Conservation (phyloP, 495 filamentous ascomycete species). For the Baudoinia panamericana region DNA sequence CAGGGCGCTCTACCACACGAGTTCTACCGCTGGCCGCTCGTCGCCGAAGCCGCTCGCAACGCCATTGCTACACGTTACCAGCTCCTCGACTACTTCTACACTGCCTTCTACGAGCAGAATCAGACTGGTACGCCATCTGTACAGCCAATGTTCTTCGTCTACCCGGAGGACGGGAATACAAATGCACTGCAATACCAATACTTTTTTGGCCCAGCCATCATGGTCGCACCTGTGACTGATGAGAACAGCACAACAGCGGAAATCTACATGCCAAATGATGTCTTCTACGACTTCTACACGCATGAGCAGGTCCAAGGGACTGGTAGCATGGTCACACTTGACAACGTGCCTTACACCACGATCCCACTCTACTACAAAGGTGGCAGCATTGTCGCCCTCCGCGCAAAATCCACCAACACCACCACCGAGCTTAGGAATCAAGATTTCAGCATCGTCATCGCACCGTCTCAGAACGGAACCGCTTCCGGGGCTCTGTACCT, state of each 20-base stretch:
- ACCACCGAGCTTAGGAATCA: slow-evolving; percentile 53
- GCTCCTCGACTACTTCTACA: slow-evolving; percentile 75
- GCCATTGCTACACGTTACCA: slow-evolving; percentile 64
- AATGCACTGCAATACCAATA: slow-evolving; percentile 53
- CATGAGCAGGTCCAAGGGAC: slow-evolving; percentile 42
- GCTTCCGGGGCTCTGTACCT: slow-evolving; percentile 42
- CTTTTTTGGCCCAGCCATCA: slow-evolving; percentile 57
- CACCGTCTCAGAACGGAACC: slow-evolving; percentile 39
- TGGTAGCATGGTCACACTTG: slow-evolving; percentile 40
- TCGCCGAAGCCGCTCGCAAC: slow-evolving; percentile 52
- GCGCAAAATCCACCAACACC: slow-evolving; percentile 50
- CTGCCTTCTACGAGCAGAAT: slow-evolving; percentile 51
- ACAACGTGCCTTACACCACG: slow-evolving; percentile 43
- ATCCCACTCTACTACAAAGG: slow-evolving; percentile 65
- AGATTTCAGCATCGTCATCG: slow-evolving; percentile 58
- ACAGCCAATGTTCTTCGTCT: slow-evolving; percentile 57
- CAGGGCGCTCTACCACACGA: slow-evolving; percentile 46
- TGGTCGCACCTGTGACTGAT: slow-evolving; percentile 61
- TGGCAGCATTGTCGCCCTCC: slow-evolving; percentile 54
- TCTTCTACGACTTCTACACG: slow-evolving; percentile 71
- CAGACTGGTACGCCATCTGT: slow-evolving; percentile 56
- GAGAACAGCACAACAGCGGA: slow-evolving; percentile 49
- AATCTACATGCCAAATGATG: slow-evolving; percentile 60
- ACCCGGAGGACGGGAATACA: slow-evolving; percentile 52
- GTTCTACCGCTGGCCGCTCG: slow-evolving; percentile 60